Evolutionary conservation across 495 filamentous ascomycete species (phyloP), one percentile per base, ranked within the genome.

Genomic region (Daldinia caldariorum): DNA sequence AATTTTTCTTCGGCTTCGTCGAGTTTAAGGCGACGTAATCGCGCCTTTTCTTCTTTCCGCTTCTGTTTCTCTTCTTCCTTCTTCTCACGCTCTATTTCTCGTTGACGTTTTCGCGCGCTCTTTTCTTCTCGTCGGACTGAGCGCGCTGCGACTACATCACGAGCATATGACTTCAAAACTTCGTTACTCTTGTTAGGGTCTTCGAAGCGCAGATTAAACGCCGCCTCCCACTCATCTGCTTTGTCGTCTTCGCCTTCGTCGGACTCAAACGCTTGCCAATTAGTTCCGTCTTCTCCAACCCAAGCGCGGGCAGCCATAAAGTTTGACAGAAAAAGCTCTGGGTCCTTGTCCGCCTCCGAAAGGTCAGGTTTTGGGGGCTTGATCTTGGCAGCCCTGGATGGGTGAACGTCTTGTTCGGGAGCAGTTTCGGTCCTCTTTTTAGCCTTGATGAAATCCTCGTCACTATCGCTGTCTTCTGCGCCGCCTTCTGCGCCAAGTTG

Each of bases 131-230:
- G 85, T 51, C 95, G 87, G 38, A 96, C 94, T 2, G 93, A 93
- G 49, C 91, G 89, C 49, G 88, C 88, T 45, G 89, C 89, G 43
- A 90, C 90, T 31, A 91, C 84, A 75, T 96, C 93, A 87, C 95
- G 89, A 60, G 94, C 89, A 78, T 97, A 94, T 9, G 94, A 92
- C 66, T 89, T 88, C 2, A 97, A 77, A 57, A 90, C 88, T 74
- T 97, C 92, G 70, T 97, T 97, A 66, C 90, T 86, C 68, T 89
- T 90, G 71, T 84, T 85, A 0, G 95, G 93, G 72, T 99, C 91
- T 74, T 99, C 95, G 73, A 99, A 99, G 26, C 95, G 91, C 79
- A 97, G 82, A 79, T 99, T 99, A 82, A 96, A 99, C n/a, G 93
- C 94, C 59, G 90, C 86, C 77, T 99, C 95, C 70, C 93, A 94